Percentiles rank a stretch among this genome's conserved stretches.
Evolutionary conservation across 2,329 filamentous ascomycete species (phyloP).

Genomic region (Didymella glomerata): DNA sequence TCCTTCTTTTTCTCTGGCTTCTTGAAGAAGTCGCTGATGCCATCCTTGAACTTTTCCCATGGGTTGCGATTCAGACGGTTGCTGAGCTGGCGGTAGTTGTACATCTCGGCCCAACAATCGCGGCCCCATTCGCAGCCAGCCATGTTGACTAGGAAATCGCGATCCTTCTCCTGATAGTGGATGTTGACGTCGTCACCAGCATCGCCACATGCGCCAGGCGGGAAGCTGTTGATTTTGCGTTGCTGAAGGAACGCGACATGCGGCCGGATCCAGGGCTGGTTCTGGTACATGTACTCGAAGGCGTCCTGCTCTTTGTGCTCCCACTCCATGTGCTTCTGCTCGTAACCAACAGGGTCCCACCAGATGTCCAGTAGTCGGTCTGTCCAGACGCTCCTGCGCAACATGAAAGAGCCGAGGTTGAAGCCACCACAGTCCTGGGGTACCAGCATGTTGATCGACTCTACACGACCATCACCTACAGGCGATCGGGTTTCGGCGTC

Average conservation of each 20-base stretch:
- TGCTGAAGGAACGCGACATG: constrained; percentile 90
- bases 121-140: constrained; percentile 96
- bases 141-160: constrained; percentile 98
- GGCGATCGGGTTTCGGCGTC: constrained; percentile 76
- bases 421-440: constrained; percentile 96
- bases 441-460: constrained; percentile 86
- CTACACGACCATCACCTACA: constrained; percentile 76
- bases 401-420: constrained; percentile 95
- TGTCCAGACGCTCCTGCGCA: constrained; percentile 85
- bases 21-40: constrained; percentile 52
- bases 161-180: constrained; percentile 85
- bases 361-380: constrained; percentile 92
- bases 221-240: constrained; percentile 93
- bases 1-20: constrained; percentile 38
- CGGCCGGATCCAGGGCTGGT: constrained; percentile 90
- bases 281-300: constrained; percentile 87
- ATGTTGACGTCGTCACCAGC: constrained; percentile 76
- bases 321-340: constrained; percentile 99
- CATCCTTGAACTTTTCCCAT: constrained; percentile 74
- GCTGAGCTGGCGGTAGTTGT: constrained; percentile 89
- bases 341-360: constrained; percentile 98
- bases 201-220: constrained; percentile 84
- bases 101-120: constrained; percentile 98
- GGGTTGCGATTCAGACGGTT: constrained; percentile 84
- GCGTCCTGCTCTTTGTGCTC: constrained; percentile 99